Evolutionary conservation across 2,329 filamentous ascomycete genomes (phyloP).

Genomic region (Xylariaceae sp.): DNA sequence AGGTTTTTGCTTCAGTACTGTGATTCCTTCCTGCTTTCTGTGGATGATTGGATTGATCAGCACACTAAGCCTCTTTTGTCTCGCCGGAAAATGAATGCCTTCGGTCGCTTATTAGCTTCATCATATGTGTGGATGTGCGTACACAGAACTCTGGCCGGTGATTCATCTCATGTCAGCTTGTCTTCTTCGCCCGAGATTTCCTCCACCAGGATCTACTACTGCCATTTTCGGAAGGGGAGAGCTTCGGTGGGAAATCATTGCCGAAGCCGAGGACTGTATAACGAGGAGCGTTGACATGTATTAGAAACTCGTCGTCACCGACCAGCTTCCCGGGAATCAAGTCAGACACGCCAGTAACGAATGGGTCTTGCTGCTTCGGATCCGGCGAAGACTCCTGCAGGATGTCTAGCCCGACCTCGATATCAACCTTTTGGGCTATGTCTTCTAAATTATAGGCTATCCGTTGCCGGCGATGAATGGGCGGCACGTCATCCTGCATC

Average conservation of each 20-base stretch:
- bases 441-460: slow-evolving; percentile 5
- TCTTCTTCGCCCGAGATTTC: slow-evolving; percentile 6
- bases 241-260: slow-evolving; percentile 18
- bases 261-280: slow-evolving; percentile 27
- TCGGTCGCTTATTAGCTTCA: too few relatives aligned
- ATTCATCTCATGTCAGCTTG: neutral
- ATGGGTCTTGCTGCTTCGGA: slow-evolving; percentile 9
- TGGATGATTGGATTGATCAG: too few relatives aligned
- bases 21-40: too few relatives aligned
- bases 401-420: slow-evolving; percentile 13
- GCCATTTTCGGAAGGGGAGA: slow-evolving; percentile 1
- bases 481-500: slow-evolving; percentile 1
- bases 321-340: slow-evolving; percentile 14
- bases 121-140: too few relatives aligned
- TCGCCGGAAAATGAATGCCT: slow-evolving; percentile 10
- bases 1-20: too few relatives aligned
- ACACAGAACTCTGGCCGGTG: too few relatives aligned
- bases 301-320: slow-evolving; percentile 27
- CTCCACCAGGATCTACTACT: slow-evolving; percentile 15
- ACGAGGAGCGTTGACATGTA: slow-evolving; percentile 23
- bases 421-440: slow-evolving; percentile 8
- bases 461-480: slow-evolving; percentile 12
- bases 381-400: slow-evolving; percentile 14
- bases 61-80: slow-evolving; percentile 14
- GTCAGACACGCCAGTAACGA: slow-evolving; percentile 9